phyloP scores from a whole-genome alignment of 2,329 filamentous ascomycete genomes.

The Didymella exigua region DNA sequence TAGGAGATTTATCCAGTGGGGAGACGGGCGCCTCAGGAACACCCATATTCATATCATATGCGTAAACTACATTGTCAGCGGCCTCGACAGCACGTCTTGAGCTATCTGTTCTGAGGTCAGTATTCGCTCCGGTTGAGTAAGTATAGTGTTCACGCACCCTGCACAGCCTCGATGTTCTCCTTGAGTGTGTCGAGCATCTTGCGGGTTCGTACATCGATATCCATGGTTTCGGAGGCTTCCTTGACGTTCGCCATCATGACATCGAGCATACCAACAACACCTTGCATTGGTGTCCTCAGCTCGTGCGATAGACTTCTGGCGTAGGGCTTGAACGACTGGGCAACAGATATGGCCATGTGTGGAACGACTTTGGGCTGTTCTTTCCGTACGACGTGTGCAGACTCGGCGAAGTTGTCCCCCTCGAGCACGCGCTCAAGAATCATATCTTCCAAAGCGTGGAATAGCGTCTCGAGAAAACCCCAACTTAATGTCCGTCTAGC shows the following conservation, averaged over 20 bases:
- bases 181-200: slow-evolving; percentile 67
- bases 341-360: slow-evolving; percentile 61
- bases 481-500: slow-evolving; percentile 63
- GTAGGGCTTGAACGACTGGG: slow-evolving; percentile 72
- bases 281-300: slow-evolving; percentile 75
- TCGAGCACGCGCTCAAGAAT: slow-evolving; percentile 64
- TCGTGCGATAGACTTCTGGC: slow-evolving; percentile 76
- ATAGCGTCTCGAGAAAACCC: slow-evolving; percentile 69
- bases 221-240: slow-evolving; percentile 65
- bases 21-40: slow-evolving; percentile 67
- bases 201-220: slow-evolving; percentile 57
- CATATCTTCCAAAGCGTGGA: slow-evolving; percentile 72
- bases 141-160: slow-evolving; percentile 57
- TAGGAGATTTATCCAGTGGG: slow-evolving; percentile 42
- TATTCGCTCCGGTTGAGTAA: not conserved
- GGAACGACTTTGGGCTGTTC: slow-evolving; percentile 56
- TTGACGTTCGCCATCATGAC: slow-evolving; percentile 76
- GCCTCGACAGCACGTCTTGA: slow-evolving; percentile 74
- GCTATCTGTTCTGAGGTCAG: slow-evolving; percentile 59
- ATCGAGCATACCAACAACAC: slow-evolving; percentile 76
- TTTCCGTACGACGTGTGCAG: slow-evolving; percentile 27
- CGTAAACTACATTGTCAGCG: slow-evolving; percentile 76
- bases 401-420: slow-evolving; percentile 53
- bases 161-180: slow-evolving; percentile 72
- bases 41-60: slow-evolving; percentile 76